phyloP scores from a whole-genome alignment of 352 stramenopile genomes.

The Elongisporangium senticosum region DNA sequence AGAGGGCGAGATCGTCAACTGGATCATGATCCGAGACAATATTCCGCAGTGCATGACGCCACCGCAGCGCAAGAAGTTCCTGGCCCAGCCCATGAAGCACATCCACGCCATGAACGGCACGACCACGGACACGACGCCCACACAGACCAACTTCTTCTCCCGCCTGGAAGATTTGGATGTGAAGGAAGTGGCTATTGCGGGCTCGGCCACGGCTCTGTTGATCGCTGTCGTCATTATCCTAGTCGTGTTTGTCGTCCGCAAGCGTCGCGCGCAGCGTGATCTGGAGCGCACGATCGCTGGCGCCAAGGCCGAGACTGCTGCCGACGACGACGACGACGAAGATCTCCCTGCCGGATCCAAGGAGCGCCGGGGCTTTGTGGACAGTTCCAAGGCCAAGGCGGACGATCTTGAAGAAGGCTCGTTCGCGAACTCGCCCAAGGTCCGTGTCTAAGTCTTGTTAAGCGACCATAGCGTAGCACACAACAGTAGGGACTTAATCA shows the following conservation, averaged over 20 bases:
- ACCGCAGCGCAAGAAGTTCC: constrained; percentile 68
- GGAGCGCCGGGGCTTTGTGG: constrained; percentile 65
- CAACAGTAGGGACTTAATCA: neutral
- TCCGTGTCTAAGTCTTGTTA: constrained; percentile 33
- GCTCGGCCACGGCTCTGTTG: constrained; percentile 44
- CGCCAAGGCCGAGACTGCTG: constrained; percentile 73
- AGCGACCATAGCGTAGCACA: neutral
- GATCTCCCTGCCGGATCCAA: constrained; percentile 36
- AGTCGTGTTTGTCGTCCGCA: constrained; percentile 65
- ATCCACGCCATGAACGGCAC: constrained; percentile 73
- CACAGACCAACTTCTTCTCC: constrained; percentile 63
- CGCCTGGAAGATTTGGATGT: constrained; percentile 50
- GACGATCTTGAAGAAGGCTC: constrained; percentile 42
- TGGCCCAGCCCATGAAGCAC: constrained; percentile 83
- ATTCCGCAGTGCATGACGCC: constrained; percentile 83
- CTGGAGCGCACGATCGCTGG: constrained; percentile 76
- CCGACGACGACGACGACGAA: constrained; percentile 55
- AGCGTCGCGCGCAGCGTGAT: constrained; percentile 77
- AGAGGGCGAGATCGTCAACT: constrained; percentile 82
- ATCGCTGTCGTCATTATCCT: constrained; percentile 65
- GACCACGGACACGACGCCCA: constrained; percentile 25
- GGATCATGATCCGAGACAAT: constrained; percentile 76
- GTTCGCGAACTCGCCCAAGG: constrained; percentile 79
- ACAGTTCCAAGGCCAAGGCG: constrained; percentile 64
- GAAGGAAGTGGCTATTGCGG: constrained; percentile 65